Evolutionary conservation across 805 yeast genomes (phyloP), one percentile per base, ranked within the genome.

Genomic region (Myxozyma melibiosi): DNA sequence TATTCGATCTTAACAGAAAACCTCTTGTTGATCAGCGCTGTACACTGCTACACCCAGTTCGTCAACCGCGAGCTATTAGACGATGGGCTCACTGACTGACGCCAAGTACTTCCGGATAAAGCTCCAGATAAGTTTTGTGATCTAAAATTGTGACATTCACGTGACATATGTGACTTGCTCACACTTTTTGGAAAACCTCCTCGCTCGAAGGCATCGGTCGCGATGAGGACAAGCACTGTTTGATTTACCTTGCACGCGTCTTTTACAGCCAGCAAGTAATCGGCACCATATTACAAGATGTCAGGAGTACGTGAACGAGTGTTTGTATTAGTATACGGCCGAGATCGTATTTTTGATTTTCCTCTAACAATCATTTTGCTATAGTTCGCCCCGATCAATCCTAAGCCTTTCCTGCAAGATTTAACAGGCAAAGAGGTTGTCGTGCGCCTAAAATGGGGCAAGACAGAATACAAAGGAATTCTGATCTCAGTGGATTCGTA

Each of bases 361-460:
- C 2, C 39, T 14, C 11, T 13, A 38, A n/a, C 18, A n/a, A 20
- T 42, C 13, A 42, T 18, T 5, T 14, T 16, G 20, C 13, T 27
- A 5, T 22, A 62, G 77, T 74, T 78, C 54, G 74, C 74, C 38
- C 94, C 96, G 16, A 76, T 86, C 22, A 89, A 90, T 67, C 97
- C 97, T 14, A 90, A 88, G 69, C 96, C 96, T n/a, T 94, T 84
- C 65, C 77, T 94, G 45, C 84, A 84, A 60, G 84, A 87, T 24
- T 80, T 94, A 42, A 78, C 86, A n/a, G 84, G 85, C 54, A 79
- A 84, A 57, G 77, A 74, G 33, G 90, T 92, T 11, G 74, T 84
- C 11, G 92, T 94, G 20, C 82, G 90, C 55, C 79, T 94, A 61
- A 94, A 94, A 70, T 94, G 96, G 86, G 92, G 90, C 68, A 81